phyloP scores from a whole-genome alignment of 1,139 yeast genomes.

The Blastobotrys raffinosifermentans region DNA sequence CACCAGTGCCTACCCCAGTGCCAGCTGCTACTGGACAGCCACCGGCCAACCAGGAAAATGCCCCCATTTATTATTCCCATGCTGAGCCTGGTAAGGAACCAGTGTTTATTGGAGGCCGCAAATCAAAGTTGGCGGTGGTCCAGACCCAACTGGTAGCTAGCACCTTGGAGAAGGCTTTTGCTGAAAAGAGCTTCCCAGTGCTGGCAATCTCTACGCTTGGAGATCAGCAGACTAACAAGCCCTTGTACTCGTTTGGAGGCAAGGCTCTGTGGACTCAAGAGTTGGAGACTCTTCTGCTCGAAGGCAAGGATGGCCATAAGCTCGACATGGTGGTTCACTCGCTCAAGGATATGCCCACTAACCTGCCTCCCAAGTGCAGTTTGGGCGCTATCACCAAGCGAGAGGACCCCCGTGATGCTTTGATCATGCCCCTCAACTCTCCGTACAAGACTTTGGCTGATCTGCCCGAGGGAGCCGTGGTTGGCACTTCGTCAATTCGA shows the following conservation, averaged over 20 bases:
- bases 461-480: constrained; percentile 77
- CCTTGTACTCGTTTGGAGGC: constrained; percentile 92
- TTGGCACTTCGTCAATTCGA: constrained; percentile 92
- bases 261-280: constrained; percentile 96
- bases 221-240: constrained; percentile 77
- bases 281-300: constrained; percentile 69
- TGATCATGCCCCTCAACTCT: constrained; percentile 70
- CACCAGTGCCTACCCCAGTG: too few species aligned
- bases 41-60: too few species aligned
- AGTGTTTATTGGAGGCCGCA: constrained; percentile 74
- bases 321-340: constrained; percentile 91
- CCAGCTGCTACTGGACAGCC: too few species aligned
- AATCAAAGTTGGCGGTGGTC: constrained; percentile 76
- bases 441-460: constrained; percentile 60
- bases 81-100: background rate
- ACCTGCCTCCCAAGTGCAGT: constrained; percentile 82
- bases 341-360: constrained; percentile 91
- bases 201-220: constrained; percentile 83
- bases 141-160: constrained; percentile 75
- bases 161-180: constrained; percentile 52
- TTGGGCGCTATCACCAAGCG: constrained; percentile 82
- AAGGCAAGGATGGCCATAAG: constrained; percentile 55
- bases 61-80: too few species aligned
- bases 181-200: constrained; percentile 61
- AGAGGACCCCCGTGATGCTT: constrained; percentile 89